Percentiles rank a stretch among this genome's conserved stretches.
These are phyloP conservation scores for Calcarisporium arbuscula DNA, from an alignment of 2,329 filamentous ascomycete species.

Conservation along the genomic window DNA sequence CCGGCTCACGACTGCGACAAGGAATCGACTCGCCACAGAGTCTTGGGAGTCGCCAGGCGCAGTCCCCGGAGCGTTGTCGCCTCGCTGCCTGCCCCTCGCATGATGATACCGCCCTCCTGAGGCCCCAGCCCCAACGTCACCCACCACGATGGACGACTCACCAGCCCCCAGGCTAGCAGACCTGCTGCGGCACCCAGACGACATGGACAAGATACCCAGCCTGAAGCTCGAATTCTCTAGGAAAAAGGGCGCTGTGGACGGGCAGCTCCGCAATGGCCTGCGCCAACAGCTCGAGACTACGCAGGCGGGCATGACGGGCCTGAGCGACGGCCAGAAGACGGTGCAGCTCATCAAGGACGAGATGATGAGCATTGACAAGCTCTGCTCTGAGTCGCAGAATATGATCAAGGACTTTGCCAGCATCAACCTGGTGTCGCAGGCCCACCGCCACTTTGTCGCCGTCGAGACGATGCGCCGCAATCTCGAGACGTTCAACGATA, in stretches of 20 bases:
- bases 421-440: slow-evolving; percentile 86
- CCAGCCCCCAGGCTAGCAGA: slow-evolving; percentile 78
- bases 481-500: slow-evolving; percentile 78
- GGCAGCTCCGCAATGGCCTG: slow-evolving; percentile 79
- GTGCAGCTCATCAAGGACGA: slow-evolving; percentile 94
- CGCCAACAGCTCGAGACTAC: slow-evolving; percentile 92
- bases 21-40: too few relatives aligned
- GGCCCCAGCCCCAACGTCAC: slow-evolving; percentile 2
- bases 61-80: too few relatives aligned
- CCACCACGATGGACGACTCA: slow-evolving; percentile 44
- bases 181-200: slow-evolving; percentile 89
- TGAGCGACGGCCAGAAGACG: slow-evolving; percentile 84
- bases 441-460: slow-evolving; percentile 91
- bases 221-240: slow-evolving; percentile 89
- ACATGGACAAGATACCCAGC: slow-evolving; percentile 89
- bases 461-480: slow-evolving; percentile 91
- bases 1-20: too few relatives aligned
- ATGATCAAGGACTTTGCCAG: slow-evolving; percentile 96
- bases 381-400: slow-evolving; percentile 94
- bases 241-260: slow-evolving; percentile 88
- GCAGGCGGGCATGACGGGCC: slow-evolving; percentile 83
- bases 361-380: slow-evolving; percentile 96
- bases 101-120: slow-evolving; percentile 11
- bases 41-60: too few relatives aligned
- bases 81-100: too few relatives aligned